A percentile compares a stretch with the other conserved stretches of the same genome.
Evolutionary conservation across 176 grass and related monocot genomes (phyloP).

Genomic region (Juncus effusus): DNA sequence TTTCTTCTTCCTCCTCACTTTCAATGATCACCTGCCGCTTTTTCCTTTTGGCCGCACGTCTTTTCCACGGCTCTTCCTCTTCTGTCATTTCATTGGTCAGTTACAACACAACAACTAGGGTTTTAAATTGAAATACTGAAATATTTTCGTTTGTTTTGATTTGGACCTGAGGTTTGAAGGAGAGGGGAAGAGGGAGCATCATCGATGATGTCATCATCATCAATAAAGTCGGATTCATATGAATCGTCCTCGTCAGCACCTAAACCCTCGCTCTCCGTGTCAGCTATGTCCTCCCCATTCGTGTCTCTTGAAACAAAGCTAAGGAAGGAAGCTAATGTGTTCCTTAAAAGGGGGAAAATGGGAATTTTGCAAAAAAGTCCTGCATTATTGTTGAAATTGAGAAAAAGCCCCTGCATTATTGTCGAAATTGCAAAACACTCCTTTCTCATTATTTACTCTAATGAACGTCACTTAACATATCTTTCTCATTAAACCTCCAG

Average conservation of each 20-base stretch:
- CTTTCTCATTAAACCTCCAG: too few relatives aligned
- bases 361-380: not conserved
- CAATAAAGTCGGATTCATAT: slow-evolving; percentile 80
- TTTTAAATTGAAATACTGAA: not conserved
- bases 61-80: slow-evolving; percentile 49
- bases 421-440: too few relatives aligned
- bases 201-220: slow-evolving; percentile 58
- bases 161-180: slow-evolving; percentile 66
- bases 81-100: slow-evolving; percentile 63
- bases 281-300: slow-evolving; percentile 55
- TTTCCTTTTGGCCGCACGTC: slow-evolving; percentile 42
- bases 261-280: slow-evolving; percentile 45
- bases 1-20: slow-evolving; percentile 41
- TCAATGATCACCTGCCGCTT: slow-evolving; percentile 39
- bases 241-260: slow-evolving; percentile 47
- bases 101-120: too few relatives aligned
- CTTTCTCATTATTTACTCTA: too few relatives aligned
- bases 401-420: too few relatives aligned
- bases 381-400: not conserved
- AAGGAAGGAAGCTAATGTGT: slow-evolving; percentile 26
- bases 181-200: slow-evolving; percentile 28
- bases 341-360: not conserved
- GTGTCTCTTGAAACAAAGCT: slow-evolving; percentile 44
- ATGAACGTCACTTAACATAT: too few relatives aligned
- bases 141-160: not conserved